phyloP scores from a whole-genome alignment of 495 filamentous ascomycete genomes.

The Penicillium coffeae region DNA sequence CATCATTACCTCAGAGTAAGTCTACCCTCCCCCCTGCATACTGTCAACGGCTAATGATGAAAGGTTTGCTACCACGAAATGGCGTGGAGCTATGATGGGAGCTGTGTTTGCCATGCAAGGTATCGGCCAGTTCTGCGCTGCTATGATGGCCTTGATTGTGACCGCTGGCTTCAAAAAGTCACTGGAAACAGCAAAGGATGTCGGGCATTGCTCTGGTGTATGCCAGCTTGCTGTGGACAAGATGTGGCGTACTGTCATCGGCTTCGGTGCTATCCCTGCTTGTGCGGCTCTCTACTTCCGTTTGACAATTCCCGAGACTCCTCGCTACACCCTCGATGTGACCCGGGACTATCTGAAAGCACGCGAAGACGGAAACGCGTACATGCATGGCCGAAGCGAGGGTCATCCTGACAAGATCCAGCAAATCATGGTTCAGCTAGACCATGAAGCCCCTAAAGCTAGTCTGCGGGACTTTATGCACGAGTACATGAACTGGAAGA shows the following conservation, averaged over 20 bases:
- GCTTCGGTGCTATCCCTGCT: slow-evolving; percentile 75
- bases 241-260: slow-evolving; percentile 80
- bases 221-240: slow-evolving; percentile 73
- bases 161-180: slow-evolving; percentile 70
- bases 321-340: slow-evolving; percentile 81
- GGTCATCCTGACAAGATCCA: slow-evolving; percentile 60
- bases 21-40: slow-evolving; percentile 14
- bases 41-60: not conserved
- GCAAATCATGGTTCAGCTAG: slow-evolving; percentile 46
- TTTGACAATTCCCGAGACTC: slow-evolving; percentile 83
- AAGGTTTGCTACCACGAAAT: slow-evolving; percentile 79
- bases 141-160: slow-evolving; percentile 67
- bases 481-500: slow-evolving; percentile 63
- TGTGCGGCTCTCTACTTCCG: slow-evolving; percentile 78
- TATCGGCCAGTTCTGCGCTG: slow-evolving; percentile 69
- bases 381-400: slow-evolving; percentile 53
- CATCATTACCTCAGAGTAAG: slow-evolving; percentile 77
- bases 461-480: slow-evolving; percentile 59
- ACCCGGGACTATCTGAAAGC: slow-evolving; percentile 67
- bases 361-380: slow-evolving; percentile 60
- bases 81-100: slow-evolving; percentile 87
- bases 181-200: slow-evolving; percentile 46
- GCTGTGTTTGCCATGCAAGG: slow-evolving; percentile 83
- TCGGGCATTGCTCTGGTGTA: slow-evolving; percentile 55
- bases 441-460: slow-evolving; percentile 58